phyloP scores from a whole-genome alignment of 2,329 filamentous ascomycete genomes.

The Fusarium citri region DNA sequence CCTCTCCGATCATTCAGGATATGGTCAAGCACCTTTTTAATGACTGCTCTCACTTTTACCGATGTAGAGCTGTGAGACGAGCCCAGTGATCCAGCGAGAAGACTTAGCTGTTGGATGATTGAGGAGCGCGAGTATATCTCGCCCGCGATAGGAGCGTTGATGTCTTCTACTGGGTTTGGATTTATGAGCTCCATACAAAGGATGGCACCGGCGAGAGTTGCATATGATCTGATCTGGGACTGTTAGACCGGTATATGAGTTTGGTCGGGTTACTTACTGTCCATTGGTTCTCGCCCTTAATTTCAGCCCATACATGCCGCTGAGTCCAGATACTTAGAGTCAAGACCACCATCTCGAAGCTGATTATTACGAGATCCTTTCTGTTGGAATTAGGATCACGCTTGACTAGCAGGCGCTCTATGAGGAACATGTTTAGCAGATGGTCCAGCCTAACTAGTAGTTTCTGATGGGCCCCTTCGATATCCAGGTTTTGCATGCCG shows the following conservation, averaged over 20 bases:
- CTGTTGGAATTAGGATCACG: neutral
- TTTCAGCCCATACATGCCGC: neutral
- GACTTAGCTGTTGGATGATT: neutral
- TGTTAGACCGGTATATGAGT: neutral
- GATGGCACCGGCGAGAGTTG: neutral
- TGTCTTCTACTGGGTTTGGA: neutral
- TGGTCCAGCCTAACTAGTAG: neutral
- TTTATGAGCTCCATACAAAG: neutral
- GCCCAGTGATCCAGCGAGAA: neutral
- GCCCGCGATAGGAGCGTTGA: neutral
- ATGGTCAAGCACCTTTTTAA: conserved; percentile 4
- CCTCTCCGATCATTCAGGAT: neutral
- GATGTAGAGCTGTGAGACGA: neutral
- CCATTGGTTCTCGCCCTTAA: neutral
- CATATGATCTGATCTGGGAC: neutral
- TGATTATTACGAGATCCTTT: neutral
- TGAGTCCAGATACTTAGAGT: neutral
- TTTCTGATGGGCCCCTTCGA: neutral
- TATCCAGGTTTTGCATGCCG: neutral
- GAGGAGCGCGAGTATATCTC: neutral
- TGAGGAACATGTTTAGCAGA: neutral
- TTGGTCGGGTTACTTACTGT: neutral
- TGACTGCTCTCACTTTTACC: neutral
- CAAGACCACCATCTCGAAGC: neutral
- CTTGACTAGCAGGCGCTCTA: neutral